Evolutionary conservation across 2,329 filamentous ascomycete genomes (phyloP).

Genomic region (Phialocephala sp.): DNA sequence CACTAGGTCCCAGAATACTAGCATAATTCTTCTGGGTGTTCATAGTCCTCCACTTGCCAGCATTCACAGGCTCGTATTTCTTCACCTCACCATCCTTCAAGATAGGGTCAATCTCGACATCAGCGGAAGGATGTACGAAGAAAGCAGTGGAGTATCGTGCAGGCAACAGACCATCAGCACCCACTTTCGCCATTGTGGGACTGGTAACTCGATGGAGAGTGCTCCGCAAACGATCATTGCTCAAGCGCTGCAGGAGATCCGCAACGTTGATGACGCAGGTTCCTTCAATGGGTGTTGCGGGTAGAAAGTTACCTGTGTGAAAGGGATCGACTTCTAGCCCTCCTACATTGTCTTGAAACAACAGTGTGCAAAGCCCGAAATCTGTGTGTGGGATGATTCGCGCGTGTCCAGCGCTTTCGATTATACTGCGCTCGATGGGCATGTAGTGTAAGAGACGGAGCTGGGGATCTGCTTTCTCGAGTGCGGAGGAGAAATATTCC

Average conservation of each 20-base stretch:
- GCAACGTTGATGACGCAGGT: constrained; percentile 30
- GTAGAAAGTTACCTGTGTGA: constrained; percentile 22
- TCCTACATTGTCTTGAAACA: constrained; percentile 30
- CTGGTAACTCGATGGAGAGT: constrained; percentile 26
- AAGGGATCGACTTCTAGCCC: constrained; percentile 30
- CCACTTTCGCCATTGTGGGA: neutral
- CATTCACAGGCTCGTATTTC: constrained; percentile 17
- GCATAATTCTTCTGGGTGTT: constrained; percentile 18
- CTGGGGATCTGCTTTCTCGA: constrained; percentile 19
- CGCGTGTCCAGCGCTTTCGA: constrained; percentile 19
- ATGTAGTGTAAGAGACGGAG: constrained; percentile 30
- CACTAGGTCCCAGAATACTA: neutral
- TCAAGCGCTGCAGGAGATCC: constrained; percentile 25
- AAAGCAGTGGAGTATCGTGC: constrained; percentile 21
- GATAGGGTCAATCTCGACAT: constrained; percentile 19
- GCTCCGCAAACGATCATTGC: constrained; percentile 25
- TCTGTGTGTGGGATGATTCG: constrained; percentile 31
- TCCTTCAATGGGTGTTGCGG: constrained; percentile 20
- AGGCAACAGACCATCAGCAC: constrained; percentile 14
- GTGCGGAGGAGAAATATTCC: constrained; percentile 15
- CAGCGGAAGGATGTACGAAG: constrained; percentile 18
- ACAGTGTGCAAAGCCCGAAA: constrained; percentile 27
- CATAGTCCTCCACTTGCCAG: constrained; percentile 19
- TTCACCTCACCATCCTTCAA: constrained; percentile 5
- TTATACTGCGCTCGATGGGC: constrained; percentile 20